Base-by-base conservation (phyloP, 495 filamentous ascomycete species). In the Xylaria longipes region DNA sequence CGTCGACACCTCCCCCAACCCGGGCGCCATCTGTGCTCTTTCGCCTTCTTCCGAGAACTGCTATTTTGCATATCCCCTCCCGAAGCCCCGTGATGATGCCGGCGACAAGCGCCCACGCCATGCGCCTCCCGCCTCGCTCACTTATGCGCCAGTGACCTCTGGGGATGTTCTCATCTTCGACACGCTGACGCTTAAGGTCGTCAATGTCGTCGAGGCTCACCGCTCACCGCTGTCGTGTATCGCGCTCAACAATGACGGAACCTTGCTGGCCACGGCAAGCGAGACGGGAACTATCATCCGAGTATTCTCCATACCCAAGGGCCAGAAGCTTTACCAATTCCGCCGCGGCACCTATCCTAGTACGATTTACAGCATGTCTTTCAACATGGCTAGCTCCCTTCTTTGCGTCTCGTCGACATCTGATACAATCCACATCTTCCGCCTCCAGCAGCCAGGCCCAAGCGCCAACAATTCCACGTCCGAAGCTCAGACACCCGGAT, bases 311-410 rank as follows among this genome's bases (percentile, higher is more conserved):
- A 87, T 99, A 5, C 97, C 96, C 5, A 87, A 90, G 68, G 95
- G 92, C 6, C 91, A 94, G 74, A 99, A 97, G 78, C 88, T 99
- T 22, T 97, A 92, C 75, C 95, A 99, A 77, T 99, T 99, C 80
- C 90, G 96, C 68, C 88, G 96, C 72, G 96, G 96, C 33, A 97
- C 94, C 12, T 97, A 97, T 80, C 96, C 96, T 0, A 93, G 94
- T 4, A 90, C 92, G 27, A 98, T 99, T 70, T 97, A 92, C 81
- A 97, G 94, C 89, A 98, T 99, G 96, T 96, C 94, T n/a, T 99
- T 98, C 85, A 99, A 99, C 79, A 88, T 93, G 20, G 94, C 92
- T 41, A 97, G 94, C 5, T 96, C 95, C 8, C 87, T 99, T 3
- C 90, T 99, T 45, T 97, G 94, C 75, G 94, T 98, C 67, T 98